phyloP scores from a whole-genome alignment of 345 rosid genomes.

The Lepidium africanum region DNA sequence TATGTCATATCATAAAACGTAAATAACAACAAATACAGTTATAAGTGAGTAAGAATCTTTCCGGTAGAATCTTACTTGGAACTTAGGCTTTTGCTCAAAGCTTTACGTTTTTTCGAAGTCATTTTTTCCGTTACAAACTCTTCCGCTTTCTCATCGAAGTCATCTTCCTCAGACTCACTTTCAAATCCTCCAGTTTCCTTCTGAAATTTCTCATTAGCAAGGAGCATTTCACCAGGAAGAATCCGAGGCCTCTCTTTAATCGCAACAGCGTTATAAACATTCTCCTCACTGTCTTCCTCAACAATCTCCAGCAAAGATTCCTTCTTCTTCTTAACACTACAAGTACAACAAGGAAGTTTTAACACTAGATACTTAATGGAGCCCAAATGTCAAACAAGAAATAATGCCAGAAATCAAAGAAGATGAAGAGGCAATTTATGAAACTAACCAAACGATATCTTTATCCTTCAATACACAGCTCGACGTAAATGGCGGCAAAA shows the following conservation, averaged over 20 bases:
- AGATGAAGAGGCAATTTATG: background rate
- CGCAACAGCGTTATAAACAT: conserved; percentile 31
- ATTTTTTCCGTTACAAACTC: conserved; percentile 31
- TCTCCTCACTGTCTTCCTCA: conserved; percentile 23
- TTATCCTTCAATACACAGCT: conserved; percentile 66
- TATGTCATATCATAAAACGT: conserved; percentile 21
- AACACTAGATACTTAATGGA: background rate
- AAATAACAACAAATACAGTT: conserved; percentile 1
- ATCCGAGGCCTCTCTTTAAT: conserved; percentile 32
- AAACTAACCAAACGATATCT: conserved; percentile 65
- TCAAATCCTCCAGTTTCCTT: conserved; percentile 55
- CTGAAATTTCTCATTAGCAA: conserved; percentile 61
- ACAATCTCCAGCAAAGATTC: conserved; percentile 23
- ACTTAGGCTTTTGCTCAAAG: conserved; percentile 42
- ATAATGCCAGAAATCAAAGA: background rate
- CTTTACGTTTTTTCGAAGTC: conserved; percentile 65
- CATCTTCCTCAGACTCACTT: conserved; percentile 57
- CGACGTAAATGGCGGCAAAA: conserved; percentile 77
- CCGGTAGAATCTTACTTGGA: conserved; percentile 46
- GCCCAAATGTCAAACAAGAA: background rate
- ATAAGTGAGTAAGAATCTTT: background rate
- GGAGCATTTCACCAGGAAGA: conserved; percentile 33
- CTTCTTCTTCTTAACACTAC: conserved; percentile 62
- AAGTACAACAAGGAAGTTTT: background rate
- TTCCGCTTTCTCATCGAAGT: conserved; percentile 15